phyloP scores from a whole-genome alignment of 768 basidiomycete species.

The Chalciporus chontae region DNA sequence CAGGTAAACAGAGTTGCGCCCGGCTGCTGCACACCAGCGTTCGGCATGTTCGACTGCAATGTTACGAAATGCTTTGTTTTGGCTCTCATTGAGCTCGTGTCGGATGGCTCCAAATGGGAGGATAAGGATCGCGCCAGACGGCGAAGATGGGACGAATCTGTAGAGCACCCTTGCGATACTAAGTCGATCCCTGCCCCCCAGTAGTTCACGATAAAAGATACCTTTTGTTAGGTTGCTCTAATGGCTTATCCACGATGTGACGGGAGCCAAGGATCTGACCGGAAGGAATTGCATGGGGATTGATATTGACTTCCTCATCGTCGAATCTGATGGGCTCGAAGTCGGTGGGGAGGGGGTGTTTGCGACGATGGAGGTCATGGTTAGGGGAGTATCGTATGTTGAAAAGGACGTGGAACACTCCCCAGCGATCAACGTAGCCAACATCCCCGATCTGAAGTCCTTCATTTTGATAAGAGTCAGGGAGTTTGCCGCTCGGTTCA shows the following conservation, averaged over 20 bases:
- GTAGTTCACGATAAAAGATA: too few species aligned
- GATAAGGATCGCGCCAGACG: neutral
- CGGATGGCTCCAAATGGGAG: neutral
- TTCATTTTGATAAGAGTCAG: neutral
- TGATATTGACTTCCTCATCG: neutral
- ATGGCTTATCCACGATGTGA: neutral
- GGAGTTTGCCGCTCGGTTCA: neutral
- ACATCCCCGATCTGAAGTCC: neutral
- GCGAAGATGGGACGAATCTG: neutral
- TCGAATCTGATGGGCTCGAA: neutral
- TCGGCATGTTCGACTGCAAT: neutral
- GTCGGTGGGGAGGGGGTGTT: neutral
- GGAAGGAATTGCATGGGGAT: neutral
- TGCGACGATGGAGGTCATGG: neutral
- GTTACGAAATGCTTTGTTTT: neutral
- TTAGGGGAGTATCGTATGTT: neutral
- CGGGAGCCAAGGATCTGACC: neutral
- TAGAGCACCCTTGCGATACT: neutral
- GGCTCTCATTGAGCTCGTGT: neutral
- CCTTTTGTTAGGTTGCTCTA: neutral
- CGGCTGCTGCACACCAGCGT: neutral
- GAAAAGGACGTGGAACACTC: neutral
- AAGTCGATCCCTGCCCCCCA: too few species aligned
- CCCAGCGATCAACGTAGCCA: neutral
- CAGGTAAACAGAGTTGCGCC: neutral